phyloP scores from a whole-genome alignment of 2,329 filamentous ascomycete genomes.

The Talaromyces sp. region DNA sequence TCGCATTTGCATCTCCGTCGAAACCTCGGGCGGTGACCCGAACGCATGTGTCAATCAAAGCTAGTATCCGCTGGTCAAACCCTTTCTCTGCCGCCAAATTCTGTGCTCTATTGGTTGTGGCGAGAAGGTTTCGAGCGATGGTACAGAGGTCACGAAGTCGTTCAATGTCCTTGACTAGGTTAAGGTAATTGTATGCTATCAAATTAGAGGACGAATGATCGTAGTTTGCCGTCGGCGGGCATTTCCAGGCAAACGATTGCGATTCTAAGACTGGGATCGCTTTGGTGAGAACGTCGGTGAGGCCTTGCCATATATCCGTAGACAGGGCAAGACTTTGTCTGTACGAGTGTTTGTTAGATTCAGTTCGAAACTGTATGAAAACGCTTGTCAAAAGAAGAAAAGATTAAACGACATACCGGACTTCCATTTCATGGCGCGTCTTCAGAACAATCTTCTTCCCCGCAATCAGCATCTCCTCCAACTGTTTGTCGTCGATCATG shows the following conservation, averaged over 20 bases:
- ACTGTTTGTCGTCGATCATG: slow-evolving; percentile 55
- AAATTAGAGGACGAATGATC: slow-evolving; percentile 57
- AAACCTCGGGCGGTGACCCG: slow-evolving; percentile 61
- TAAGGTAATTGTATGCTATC: slow-evolving; percentile 57
- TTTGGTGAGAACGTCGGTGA: slow-evolving; percentile 54
- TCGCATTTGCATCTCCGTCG: slow-evolving; percentile 58
- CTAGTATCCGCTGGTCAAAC: slow-evolving; percentile 59
- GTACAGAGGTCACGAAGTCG: slow-evolving; percentile 59
- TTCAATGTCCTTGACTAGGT: slow-evolving; percentile 58
- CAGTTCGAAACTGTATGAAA: background rate
- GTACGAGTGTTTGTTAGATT: slow-evolving; percentile 1
- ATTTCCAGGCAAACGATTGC: slow-evolving; percentile 59
- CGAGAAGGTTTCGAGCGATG: slow-evolving; percentile 59
- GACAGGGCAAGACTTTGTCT: slow-evolving; percentile 56
- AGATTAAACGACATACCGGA: slow-evolving; percentile 37
- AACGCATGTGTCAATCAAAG: slow-evolving; percentile 60
- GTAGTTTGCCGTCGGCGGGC: slow-evolving; percentile 52
- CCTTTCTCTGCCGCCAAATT: slow-evolving; percentile 58
- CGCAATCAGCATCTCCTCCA: slow-evolving; percentile 55
- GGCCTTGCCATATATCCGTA: slow-evolving; percentile 55
- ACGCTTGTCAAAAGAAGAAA: background rate
- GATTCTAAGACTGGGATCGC: slow-evolving; percentile 59
- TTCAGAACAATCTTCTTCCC: slow-evolving; percentile 58
- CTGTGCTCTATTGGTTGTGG: slow-evolving; percentile 57
- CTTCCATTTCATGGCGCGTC: slow-evolving; percentile 52